A percentile compares a stretch with the other conserved stretches of the same genome.
Evolutionary conservation across 768 basidiomycete genomes (phyloP).

Genomic region (Phanerodontia chrysosporium): DNA sequence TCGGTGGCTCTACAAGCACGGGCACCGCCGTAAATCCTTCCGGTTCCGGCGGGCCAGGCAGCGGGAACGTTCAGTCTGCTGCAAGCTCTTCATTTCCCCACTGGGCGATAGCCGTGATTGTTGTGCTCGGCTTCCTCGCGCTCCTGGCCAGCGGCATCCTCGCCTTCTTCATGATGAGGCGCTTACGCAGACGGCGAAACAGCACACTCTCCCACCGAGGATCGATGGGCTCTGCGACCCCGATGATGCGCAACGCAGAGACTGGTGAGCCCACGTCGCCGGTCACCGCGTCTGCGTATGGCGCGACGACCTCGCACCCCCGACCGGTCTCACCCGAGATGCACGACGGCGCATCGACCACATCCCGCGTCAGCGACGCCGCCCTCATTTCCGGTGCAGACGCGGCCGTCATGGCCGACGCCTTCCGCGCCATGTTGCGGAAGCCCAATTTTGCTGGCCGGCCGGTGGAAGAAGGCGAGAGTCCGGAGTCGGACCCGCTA

Average conservation of each 20-base stretch:
- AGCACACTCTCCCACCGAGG: slow-evolving; percentile 52
- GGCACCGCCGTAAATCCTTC: slow-evolving; percentile 7
- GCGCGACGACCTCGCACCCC: slow-evolving; percentile 23
- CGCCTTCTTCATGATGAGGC: slow-evolving; percentile 68
- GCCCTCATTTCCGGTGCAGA: slow-evolving; percentile 80
- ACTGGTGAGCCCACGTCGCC: slow-evolving; percentile 44
- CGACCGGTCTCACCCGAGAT: slow-evolving; percentile 32
- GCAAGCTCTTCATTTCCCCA: slow-evolving; percentile 56
- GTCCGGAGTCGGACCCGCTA: slow-evolving; percentile 40
- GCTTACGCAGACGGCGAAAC: slow-evolving; percentile 48
- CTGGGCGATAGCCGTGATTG: slow-evolving; percentile 92
- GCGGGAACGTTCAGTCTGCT: slow-evolving; percentile 40
- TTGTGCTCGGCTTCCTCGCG: slow-evolving; percentile 80
- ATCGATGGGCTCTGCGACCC: slow-evolving; percentile 75
- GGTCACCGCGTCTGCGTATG: slow-evolving; percentile 25
- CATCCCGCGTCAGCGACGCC: slow-evolving; percentile 57
- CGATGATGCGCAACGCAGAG: slow-evolving; percentile 73
- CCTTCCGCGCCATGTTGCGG: slow-evolving; percentile 82
- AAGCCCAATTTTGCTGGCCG: slow-evolving; percentile 82
- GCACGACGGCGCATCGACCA: slow-evolving; percentile 69
- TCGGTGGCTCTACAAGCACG: slow-evolving; percentile 5
- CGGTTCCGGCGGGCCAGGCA: slow-evolving; percentile 9
- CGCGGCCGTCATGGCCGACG: slow-evolving; percentile 90
- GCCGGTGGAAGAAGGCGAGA: slow-evolving; percentile 68
- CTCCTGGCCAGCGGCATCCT: slow-evolving; percentile 66